A percentile compares a stretch with the other conserved stretches of the same genome.
These are phyloP conservation scores for Ophiostoma ulmi DNA, from an alignment of 2,329 filamentous ascomycete species.

Conservation along the genomic window DNA sequence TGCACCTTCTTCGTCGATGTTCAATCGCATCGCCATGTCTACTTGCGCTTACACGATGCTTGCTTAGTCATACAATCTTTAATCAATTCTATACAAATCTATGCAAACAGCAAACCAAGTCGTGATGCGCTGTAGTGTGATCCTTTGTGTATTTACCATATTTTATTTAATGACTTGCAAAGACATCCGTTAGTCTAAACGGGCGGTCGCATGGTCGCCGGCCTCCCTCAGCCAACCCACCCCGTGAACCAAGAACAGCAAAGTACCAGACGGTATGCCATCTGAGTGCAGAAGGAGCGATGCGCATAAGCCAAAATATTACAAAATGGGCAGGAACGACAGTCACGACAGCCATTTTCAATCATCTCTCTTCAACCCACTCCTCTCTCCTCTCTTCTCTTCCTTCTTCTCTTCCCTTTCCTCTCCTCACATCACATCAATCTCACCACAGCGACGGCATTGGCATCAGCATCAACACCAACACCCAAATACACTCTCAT, in stretches of 20 bases:
- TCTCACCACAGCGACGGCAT: neutral
- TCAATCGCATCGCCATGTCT: neutral
- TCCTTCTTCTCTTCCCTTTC: neutral
- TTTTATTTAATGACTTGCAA: neutral
- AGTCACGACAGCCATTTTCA: neutral
- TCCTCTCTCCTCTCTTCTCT: neutral
- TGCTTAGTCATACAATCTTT: neutral
- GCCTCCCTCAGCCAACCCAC: neutral
- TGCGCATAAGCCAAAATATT: neutral
- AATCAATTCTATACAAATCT: too few relatives aligned
- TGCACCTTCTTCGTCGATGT: neutral
- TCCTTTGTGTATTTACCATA: too few relatives aligned
- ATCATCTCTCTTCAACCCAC: neutral
- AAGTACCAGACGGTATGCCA: neutral
- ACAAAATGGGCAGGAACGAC: neutral
- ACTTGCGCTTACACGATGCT: neutral
- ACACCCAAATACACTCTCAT: neutral
- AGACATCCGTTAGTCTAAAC: neutral
- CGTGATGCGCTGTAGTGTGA: neutral
- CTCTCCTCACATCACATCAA: neutral
- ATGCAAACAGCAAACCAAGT: neutral
- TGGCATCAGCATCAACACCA: neutral
- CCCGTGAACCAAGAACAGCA: constrained; percentile 6
- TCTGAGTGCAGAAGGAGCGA: constrained; percentile 2
- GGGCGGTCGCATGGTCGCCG: neutral